These are phyloP conservation scores for Zygosaccharomyces rouxii DNA, from an alignment of 805 yeast genomes.

Conservation along the genomic window DNA sequence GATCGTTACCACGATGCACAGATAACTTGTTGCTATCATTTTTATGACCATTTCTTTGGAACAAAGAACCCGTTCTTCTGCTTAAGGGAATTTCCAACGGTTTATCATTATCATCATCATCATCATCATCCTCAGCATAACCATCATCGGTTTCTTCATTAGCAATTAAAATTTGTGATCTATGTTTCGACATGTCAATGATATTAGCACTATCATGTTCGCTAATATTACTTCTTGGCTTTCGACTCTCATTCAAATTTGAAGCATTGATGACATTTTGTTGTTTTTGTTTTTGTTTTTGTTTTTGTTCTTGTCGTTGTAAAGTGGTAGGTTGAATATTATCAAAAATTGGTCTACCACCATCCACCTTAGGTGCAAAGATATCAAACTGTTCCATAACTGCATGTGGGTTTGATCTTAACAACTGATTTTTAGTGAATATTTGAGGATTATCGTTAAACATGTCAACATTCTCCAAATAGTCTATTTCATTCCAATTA, in stretches of 20 bases:
- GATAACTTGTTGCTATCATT: neutral
- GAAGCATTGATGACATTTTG: neutral
- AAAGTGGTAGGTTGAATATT: slow-evolving; percentile 2
- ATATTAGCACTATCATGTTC: slow-evolving; percentile 14
- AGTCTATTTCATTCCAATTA: slow-evolving; percentile 9
- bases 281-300: neutral
- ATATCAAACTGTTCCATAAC: slow-evolving; percentile 31
- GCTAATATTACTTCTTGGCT: slow-evolving; percentile 5
- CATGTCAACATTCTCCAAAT: slow-evolving; percentile 12
- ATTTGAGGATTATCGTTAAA: slow-evolving; percentile 9
- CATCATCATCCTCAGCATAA: slow-evolving; percentile 33
- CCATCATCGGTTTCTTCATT: slow-evolving; percentile 30
- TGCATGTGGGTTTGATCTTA: slow-evolving; percentile 23
- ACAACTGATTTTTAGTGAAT: slow-evolving; percentile 11
- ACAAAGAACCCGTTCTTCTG: slow-evolving; percentile 20
- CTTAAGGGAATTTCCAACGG: slow-evolving; percentile 30
- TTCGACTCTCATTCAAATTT: neutral
- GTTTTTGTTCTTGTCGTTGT: neutral
- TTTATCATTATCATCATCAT: slow-evolving; percentile 19
- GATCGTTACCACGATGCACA: neutral
- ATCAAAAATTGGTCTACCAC: slow-evolving; percentile 2
- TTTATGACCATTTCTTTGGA: slow-evolving; percentile 14
- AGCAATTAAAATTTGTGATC: slow-evolving; percentile 12
- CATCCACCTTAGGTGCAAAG: slow-evolving; percentile 13
- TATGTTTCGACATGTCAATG: slow-evolving; percentile 12